Base-by-base conservation (phyloP, 2,329 filamentous ascomycete genomes). In the Thelonectria discophora region DNA sequence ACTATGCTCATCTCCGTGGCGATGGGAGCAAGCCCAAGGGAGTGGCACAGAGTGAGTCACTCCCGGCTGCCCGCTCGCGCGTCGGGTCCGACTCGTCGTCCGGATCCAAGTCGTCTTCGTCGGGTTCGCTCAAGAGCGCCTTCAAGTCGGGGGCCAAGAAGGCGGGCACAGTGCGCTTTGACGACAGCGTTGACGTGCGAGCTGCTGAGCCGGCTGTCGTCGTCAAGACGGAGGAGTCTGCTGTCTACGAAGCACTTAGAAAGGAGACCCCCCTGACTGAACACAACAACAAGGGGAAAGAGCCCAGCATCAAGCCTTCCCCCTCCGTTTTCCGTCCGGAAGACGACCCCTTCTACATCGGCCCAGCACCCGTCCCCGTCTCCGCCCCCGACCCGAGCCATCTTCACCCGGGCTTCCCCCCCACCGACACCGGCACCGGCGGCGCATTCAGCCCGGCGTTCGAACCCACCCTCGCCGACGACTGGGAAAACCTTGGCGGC, bases 401-500 rank as follows among this genome's bases (percentile, higher is more conserved):
- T 3, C 42, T 68, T 12, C 49, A 65, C 11, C 63, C 58, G 11
- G 51, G 66, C 40, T 47, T 58, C 12, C 34, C 15, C 34, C 32
- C 5, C 8, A 4, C 9, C 32, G 9, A 9, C 11, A 4, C 32
- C 32, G 21, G 21, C 21, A 24, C 13, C 13, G 45, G 21, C n/a
- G 69, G 69, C 10, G 69, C 69, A 1, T 72, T 72, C 50, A 69
- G 69, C 45, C 64, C 65, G 30, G 65, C 58, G 10, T 70, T 70
- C 45, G 63, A 59, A 5, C 27, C 51, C 7, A 45, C 37, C 7
- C 15, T 24, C 2, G 46, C 50, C 15, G 48, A 50, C 15, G 58
- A 60, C 9, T 68, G 68, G 65, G 50, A 47, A 6, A 58, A 17
- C 7, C 6, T 8, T 20, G 40, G 12, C 24, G 24, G 27, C 27